Evolutionary conservation across 805 yeast species (phyloP).

Genomic region (Spathaspora arborariae): DNA sequence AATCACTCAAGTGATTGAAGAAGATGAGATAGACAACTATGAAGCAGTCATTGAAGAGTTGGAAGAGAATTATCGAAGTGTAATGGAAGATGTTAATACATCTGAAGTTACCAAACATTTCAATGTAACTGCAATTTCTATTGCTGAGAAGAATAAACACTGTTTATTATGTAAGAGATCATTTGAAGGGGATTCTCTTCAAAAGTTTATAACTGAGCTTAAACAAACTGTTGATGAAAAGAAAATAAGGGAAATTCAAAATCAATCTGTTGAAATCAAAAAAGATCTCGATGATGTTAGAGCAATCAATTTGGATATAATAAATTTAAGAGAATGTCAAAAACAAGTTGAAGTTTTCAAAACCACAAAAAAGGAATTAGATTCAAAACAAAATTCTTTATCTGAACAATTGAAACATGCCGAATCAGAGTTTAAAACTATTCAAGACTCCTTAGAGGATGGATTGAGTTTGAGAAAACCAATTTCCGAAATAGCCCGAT

Average conservation of each 20-base stretch:
- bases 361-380: conserved; percentile 1
- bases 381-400: neutral
- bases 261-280: conserved; percentile 27
- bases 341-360: conserved; percentile 11
- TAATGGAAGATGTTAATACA: conserved; percentile 64
- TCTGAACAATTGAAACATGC: conserved; percentile 6
- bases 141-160: conserved; percentile 52
- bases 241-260: conserved; percentile 23
- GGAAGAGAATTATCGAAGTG: conserved; percentile 58
- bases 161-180: conserved; percentile 74
- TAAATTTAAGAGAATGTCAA: conserved; percentile 21
- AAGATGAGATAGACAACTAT: conserved; percentile 46
- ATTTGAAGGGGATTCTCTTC: conserved; percentile 44
- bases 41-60: conserved; percentile 48
- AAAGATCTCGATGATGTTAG: conserved; percentile 29
- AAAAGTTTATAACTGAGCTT: conserved; percentile 24
- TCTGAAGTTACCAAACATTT: conserved; percentile 66
- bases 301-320: conserved; percentile 25
- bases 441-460: conserved; percentile 11
- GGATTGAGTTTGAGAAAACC: conserved; percentile 16
- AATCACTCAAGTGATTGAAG: conserved; percentile 24
- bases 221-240: conserved; percentile 25
- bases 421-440: conserved; percentile 8
- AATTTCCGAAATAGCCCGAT: conserved; percentile 31
- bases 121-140: conserved; percentile 63